Conservation (phyloP, 2,329 filamentous ascomycete genomes). For the Penicillium sp. region DNA sequence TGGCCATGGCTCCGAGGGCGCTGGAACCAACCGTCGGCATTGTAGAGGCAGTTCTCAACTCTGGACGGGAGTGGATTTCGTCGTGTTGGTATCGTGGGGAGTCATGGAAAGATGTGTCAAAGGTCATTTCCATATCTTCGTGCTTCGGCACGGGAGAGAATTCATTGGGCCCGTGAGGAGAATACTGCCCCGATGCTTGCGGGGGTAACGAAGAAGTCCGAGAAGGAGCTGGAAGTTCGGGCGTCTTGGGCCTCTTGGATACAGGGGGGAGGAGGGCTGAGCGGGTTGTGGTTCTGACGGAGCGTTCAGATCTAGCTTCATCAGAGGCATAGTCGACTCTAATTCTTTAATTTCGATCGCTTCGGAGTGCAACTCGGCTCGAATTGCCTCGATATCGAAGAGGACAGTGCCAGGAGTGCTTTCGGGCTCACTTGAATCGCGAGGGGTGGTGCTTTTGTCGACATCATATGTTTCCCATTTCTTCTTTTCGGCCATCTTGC, state of each 20-base stretch:
- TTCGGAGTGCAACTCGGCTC: slow-evolving; percentile 76
- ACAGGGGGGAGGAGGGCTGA: slow-evolving; percentile 27
- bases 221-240: slow-evolving; percentile 20
- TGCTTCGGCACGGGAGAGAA: slow-evolving; percentile 22
- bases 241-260: slow-evolving; percentile 43
- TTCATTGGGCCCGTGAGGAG: slow-evolving; percentile 15
- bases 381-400: slow-evolving; percentile 94
- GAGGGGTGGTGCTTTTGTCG: slow-evolving; percentile 33
- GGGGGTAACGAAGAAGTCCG: slow-evolving; percentile 22
- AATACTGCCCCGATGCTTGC: slow-evolving; percentile 12
- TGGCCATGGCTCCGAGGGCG: slow-evolving; percentile 31
- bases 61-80: slow-evolving; percentile 23
- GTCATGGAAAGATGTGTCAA: slow-evolving; percentile 63
- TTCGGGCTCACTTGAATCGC: slow-evolving; percentile 27
- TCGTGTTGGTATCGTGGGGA: slow-evolving; percentile 26
- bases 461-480: slow-evolving; percentile 96
- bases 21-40: slow-evolving; percentile 32
- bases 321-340: slow-evolving; percentile 82
- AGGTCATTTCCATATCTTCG: slow-evolving; percentile 64
- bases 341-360: slow-evolving; percentile 73
- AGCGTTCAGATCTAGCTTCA: slow-evolving; percentile 67
- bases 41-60: slow-evolving; percentile 34
- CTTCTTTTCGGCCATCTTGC: slow-evolving; percentile 72
- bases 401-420: slow-evolving; percentile 59
- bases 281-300: slow-evolving; percentile 20